A percentile compares a stretch with the other conserved stretches of the same genome.
These are phyloP conservation scores for Mitragyna speciosa DNA, from an alignment of 257 asterid species.

Conservation along the genomic window DNA sequence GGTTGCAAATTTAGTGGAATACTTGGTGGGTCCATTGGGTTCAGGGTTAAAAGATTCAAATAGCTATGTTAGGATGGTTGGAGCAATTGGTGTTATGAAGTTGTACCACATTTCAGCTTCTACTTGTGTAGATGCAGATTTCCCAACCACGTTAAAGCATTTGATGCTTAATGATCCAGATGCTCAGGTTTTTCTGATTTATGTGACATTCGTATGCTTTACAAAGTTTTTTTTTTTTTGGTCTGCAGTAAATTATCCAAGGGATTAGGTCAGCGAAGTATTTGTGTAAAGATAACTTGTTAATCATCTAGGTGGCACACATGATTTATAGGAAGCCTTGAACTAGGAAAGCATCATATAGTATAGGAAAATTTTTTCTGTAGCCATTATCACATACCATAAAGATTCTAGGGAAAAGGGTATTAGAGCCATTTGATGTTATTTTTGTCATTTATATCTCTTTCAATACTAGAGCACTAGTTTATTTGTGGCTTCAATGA, in stretches of 20 bases:
- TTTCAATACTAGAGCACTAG: background rate
- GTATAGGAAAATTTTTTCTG: background rate
- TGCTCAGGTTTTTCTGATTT: constrained; percentile 61
- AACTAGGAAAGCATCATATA: background rate
- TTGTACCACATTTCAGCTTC: constrained; percentile 79
- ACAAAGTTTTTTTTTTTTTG: background rate
- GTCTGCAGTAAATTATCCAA: background rate
- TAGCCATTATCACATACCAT: background rate
- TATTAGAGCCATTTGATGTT: background rate
- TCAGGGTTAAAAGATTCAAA: constrained; percentile 89
- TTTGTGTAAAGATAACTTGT: background rate
- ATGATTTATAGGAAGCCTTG: background rate
- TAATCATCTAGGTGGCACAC: background rate
- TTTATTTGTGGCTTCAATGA: background rate
- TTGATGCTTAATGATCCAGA: constrained; percentile 92
- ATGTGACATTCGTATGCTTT: background rate
- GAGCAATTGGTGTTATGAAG: constrained; percentile 87
- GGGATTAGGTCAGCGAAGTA: background rate
- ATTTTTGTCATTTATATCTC: background rate
- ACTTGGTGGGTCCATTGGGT: constrained; percentile 89
- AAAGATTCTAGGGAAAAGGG: background rate
- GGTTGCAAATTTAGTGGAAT: constrained; percentile 93
- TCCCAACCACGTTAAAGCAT: constrained; percentile 78
- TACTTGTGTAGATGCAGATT: constrained; percentile 94
- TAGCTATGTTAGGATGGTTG: constrained; percentile 87